Evolutionary conservation across 2,329 filamentous ascomycete genomes (phyloP), one percentile per base, ranked within the genome.

Genomic region (Diaporthe sp.): DNA sequence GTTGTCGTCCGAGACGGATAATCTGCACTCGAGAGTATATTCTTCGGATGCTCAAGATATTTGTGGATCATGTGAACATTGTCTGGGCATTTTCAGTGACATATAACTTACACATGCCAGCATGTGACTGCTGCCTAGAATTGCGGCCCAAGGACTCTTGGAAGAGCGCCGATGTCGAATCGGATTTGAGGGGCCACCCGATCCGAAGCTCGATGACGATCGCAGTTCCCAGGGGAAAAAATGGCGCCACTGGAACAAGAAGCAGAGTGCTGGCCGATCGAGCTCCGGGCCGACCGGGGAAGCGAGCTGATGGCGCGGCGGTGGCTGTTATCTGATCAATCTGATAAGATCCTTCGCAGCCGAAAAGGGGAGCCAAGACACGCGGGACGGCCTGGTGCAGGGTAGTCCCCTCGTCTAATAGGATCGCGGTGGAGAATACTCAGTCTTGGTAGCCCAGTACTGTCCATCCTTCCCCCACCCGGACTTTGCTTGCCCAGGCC

Each of bases 321-420:
- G 62, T 51, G 46, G 22, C 31, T 28, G 85, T 82, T 61, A 81
- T 83, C 75, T 71, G 72, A 74, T 76, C 34, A 60, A 76, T 76
- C 75, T 75, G 72, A 76, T 76, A 72, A 76, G 75, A 76, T 76
- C 75, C 53, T 74, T 57, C 72, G 8, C 25, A 25, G 31, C 46
- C 49, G 25, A 72, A 73, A 37, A 49, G 42, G 75, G 70, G 31
- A 73, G 25, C n/a, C 53, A 62, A 31, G 73, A 46, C 44, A 42
- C 13, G 42, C 46, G 2, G 15, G 4, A 34, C 44, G 28, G 22
- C 19, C 25, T 25, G 37, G 15, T 51, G 42, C 58, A 61, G 31
- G 73, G 73, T 25, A 70, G 34, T 51, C 70, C 72, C 60, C 37
- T 37, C 58, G 19, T 67, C 25, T 71, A 25, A 73, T 58, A 39